Evolutionary conservation across 2,329 filamentous ascomycete species (phyloP).

Genomic region (Ophiosphaerella herpotricha): DNA sequence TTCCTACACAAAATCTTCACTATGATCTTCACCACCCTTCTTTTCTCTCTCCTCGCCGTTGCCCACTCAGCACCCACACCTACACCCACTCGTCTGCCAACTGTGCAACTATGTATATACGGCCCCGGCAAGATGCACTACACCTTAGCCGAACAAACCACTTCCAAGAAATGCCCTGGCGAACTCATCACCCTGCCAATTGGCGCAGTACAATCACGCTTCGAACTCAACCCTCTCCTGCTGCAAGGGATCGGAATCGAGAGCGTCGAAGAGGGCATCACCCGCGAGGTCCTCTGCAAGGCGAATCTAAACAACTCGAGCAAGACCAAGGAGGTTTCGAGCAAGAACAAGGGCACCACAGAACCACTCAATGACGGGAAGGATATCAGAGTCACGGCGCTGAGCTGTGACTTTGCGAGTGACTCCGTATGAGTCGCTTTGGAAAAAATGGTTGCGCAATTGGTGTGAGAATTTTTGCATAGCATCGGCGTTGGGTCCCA

Average conservation of each 20-base stretch:
- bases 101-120: conserved; percentile 15
- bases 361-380: conserved; percentile 6
- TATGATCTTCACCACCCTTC: conserved; percentile 8
- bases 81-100: conserved; percentile 4
- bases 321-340: conserved; percentile 8
- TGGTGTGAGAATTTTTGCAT: background rate
- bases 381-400: conserved; percentile 17
- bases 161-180: conserved; percentile 4
- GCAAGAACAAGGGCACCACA: conserved; percentile 10
- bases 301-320: conserved; percentile 11
- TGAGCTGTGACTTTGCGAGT: conserved; percentile 10
- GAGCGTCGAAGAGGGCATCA: conserved; percentile 6
- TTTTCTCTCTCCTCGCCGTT: conserved; percentile 6
- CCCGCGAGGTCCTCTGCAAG: conserved; percentile 15
- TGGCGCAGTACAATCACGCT: conserved; percentile 21
- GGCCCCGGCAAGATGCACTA: conserved; percentile 11
- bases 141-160: conserved; percentile 8
- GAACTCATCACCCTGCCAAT: conserved; percentile 19
- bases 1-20: background rate
- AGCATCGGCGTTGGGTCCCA: conserved; percentile 6
- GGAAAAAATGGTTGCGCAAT: background rate
- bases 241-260: conserved; percentile 23
- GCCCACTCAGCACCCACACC: conserved; percentile 10
- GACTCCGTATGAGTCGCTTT: background rate
- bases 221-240: conserved; percentile 17